A percentile compares a stretch with the other conserved stretches of the same genome.
Evolutionary conservation across 31 red algal species (phyloP).

Genomic region (Pterothamnion heteromorphum): DNA sequence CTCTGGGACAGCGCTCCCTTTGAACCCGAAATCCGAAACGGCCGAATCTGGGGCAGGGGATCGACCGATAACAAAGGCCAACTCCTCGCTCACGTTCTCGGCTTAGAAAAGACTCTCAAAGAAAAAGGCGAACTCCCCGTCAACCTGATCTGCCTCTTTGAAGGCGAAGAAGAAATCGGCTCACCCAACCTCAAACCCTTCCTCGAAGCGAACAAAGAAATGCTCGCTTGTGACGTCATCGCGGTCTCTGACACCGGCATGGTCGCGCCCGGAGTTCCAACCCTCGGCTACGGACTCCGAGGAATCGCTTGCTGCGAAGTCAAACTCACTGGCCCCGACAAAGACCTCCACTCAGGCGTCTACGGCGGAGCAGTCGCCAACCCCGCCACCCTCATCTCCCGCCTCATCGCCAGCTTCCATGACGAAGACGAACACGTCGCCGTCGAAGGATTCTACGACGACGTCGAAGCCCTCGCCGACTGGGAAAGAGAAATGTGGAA

Average conservation of each 20-base stretch:
- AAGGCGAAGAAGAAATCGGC: conserved; percentile 92
- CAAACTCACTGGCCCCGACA: conserved; percentile 44
- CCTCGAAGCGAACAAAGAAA: conserved; percentile 35
- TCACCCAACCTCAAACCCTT: conserved; percentile 58
- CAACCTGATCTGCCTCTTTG: conserved; percentile 77
- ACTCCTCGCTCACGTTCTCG: conserved; percentile 55
- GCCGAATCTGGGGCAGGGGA: conserved; percentile 72
- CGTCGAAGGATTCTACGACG: conserved; percentile 76
- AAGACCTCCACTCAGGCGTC: conserved; percentile 74
- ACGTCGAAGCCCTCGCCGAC: conserved; percentile 49
- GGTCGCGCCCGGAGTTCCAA: conserved; percentile 49
- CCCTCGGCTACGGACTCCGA: conserved; percentile 61
- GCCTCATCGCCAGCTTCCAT: conserved; percentile 57
- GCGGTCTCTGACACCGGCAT: conserved; percentile 74
- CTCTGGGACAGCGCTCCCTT: conserved; percentile 78
- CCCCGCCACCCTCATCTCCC: conserved; percentile 61
- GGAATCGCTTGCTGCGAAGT: conserved; percentile 61
- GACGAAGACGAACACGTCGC: conserved; percentile 50
- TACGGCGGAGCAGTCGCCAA: conserved; percentile 85
- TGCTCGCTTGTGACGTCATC: conserved; percentile 53
- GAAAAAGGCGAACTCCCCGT: conserved; percentile 58
- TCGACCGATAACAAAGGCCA: conserved; percentile 91
- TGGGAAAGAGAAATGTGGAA: conserved; percentile 54
- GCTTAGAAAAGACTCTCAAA: conserved; percentile 52
- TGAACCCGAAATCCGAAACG: conserved; percentile 62